Base-by-base conservation (phyloP, 1,284 basidiomycete species). In the Amylostereum areolatum region DNA sequence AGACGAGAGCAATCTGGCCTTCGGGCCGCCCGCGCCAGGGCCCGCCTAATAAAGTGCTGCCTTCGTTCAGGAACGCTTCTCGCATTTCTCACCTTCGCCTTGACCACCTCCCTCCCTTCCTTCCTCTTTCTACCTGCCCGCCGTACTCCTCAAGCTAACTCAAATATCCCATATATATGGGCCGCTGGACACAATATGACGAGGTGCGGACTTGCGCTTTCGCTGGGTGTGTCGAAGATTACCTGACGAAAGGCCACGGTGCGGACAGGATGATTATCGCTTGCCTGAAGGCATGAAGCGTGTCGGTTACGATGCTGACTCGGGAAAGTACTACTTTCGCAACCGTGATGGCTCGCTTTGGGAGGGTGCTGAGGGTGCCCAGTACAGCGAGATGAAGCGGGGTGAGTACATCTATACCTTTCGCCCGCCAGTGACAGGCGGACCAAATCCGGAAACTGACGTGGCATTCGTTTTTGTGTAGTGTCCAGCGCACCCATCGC, bases 251-350 rank as follows among this genome's bases (percentile, higher is more conserved):
- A 18, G 24, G 34, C 40, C 47, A 2, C 30, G 8, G 18, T 11
- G 6, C 43, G 6, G 31, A 29, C 47, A 72, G 70, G 70, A 71
- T 51, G 65, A 66, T 7, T 66, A 68, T 54, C 66, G 70, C 52
- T 59, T 72, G 52, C 68, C 70, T 6, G 66, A 68, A 51, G 70
- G 70, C 58, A 69, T 71, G 68, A 65, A 65, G 46, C 65, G 70
- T 39, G 68, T 70, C 37, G 70, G 68, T 11, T 72, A 71, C 60
- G 70, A 72, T 56, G 63, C 69, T 7, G 70, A 72, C 56, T 65
- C 65, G 6, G 65, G 69, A 49, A 67, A 59, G 51, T 71, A 71
- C 55, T 63, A 63, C 45, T 72, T 63, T 54, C 62, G 60, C 12
- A 64, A 64, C 53, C 47, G 54, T 33, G 61, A 59, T 34, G 69